phyloP scores from a whole-genome alignment of 225 moss, liverwort and hornwort genomes.

The Physcomitrellopsis africana region DNA sequence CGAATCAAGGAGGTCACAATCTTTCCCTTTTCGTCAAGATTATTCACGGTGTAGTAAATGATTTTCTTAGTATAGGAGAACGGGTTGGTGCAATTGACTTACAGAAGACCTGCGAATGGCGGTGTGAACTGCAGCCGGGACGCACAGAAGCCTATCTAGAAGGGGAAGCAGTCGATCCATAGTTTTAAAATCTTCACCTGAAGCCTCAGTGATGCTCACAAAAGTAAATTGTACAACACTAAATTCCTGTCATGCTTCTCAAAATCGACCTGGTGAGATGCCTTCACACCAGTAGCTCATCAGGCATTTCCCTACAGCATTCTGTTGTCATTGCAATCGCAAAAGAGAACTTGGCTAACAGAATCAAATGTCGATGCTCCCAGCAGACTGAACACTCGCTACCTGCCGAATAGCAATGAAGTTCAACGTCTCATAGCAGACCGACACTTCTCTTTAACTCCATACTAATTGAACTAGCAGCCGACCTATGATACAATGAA shows the following conservation, averaged over 20 bases:
- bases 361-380: too few relatives aligned
- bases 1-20: slow-evolving; percentile 40
- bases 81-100: slow-evolving; percentile 16
- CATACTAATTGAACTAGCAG: too few relatives aligned
- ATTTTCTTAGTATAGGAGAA: slow-evolving; percentile 31
- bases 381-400: too few relatives aligned
- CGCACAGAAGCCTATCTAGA: slow-evolving; percentile 20
- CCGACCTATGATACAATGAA: too few relatives aligned
- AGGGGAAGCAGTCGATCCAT: slow-evolving; percentile 15
- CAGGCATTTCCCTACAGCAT: too few relatives aligned
- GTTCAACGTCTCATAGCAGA: too few relatives aligned
- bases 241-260: too few relatives aligned
- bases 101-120: slow-evolving; percentile 26
- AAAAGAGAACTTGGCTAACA: too few relatives aligned
- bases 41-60: slow-evolving; percentile 26
- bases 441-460: too few relatives aligned
- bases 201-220: neutral
- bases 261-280: neutral
- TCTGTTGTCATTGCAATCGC: too few relatives aligned
- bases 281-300: too few relatives aligned
- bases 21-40: slow-evolving; percentile 37
- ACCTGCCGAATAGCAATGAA: too few relatives aligned
- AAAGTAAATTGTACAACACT: neutral
- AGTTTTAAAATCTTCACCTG: neutral
- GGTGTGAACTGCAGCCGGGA: neutral